phyloP scores from a whole-genome alignment of 2,329 filamentous ascomycete species.

The Aureobasidium sp. region DNA sequence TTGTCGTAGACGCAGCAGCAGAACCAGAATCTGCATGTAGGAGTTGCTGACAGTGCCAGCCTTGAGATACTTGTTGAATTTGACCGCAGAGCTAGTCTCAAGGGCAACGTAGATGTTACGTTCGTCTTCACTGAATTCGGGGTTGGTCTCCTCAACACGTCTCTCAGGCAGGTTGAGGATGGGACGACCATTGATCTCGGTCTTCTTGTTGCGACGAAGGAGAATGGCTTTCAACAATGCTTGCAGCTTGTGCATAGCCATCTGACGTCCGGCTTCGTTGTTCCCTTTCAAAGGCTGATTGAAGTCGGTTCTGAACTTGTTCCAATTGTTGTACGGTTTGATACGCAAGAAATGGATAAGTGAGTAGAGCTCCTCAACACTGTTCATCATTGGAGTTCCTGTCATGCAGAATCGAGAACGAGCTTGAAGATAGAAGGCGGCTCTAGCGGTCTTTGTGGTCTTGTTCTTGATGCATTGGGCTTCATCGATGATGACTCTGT shows the following conservation, averaged over 20 bases:
- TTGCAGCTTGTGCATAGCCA: constrained; percentile 65
- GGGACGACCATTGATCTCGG: constrained; percentile 69
- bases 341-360: constrained; percentile 72
- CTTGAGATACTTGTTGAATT: constrained; percentile 71
- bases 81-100: constrained; percentile 58
- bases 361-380: constrained; percentile 68
- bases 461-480: constrained; percentile 76
- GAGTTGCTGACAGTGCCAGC: constrained; percentile 60
- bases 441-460: constrained; percentile 54
- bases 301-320: constrained; percentile 55
- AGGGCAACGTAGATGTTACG: constrained; percentile 57
- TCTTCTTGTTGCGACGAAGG: constrained; percentile 74
- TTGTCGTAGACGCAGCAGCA: constrained; percentile 73
- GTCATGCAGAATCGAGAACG: constrained; percentile 66
- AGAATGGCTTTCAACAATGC: constrained; percentile 72
- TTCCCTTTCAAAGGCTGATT: constrained; percentile 44
- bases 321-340: constrained; percentile 61
- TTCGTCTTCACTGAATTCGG: constrained; percentile 62
- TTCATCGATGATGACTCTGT: constrained; percentile 67
- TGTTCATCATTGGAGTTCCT: constrained; percentile 86
- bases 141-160: constrained; percentile 53
- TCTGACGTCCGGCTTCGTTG: constrained; percentile 23
- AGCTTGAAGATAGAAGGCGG: constrained; percentile 51
- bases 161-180: constrained; percentile 63
- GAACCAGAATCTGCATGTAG: constrained; percentile 73